Conservation (phyloP, 768 basidiomycete genomes). For the Kwoniella europaea region DNA sequence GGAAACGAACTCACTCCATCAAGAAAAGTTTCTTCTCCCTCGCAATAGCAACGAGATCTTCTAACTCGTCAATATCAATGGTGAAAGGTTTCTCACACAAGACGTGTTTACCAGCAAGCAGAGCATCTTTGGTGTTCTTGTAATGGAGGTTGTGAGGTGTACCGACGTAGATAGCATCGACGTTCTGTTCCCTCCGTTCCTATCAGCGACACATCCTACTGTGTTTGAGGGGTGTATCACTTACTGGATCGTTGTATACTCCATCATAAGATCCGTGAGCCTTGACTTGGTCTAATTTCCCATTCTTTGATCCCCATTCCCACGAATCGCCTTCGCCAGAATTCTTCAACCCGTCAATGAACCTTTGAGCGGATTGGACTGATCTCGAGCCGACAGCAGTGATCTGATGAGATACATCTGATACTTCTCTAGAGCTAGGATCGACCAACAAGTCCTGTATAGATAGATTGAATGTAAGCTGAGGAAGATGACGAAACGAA, state of each 20-base stretch:
- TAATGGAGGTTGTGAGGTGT: constrained; percentile 88
- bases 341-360: constrained; percentile 65
- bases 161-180: constrained; percentile 79
- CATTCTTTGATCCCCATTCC: constrained; percentile 41
- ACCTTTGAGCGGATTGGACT: constrained; percentile 70
- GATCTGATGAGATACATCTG: constrained; percentile 54
- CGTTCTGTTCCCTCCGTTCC: constrained; percentile 59
- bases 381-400: constrained; percentile 77
- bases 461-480: background rate
- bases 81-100: constrained; percentile 90
- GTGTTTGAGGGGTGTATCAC: constrained; percentile 28
- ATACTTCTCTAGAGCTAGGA: constrained; percentile 64
- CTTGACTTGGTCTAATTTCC: constrained; percentile 62
- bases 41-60: constrained; percentile 73
- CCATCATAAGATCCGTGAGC: constrained; percentile 76
- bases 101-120: constrained; percentile 80
- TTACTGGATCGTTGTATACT: constrained; percentile 72
- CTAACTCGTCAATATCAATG: constrained; percentile 73
- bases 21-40: constrained; percentile 80
- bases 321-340: constrained; percentile 49
- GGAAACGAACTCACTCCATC: constrained; percentile 87
- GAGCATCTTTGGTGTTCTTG: constrained; percentile 72
- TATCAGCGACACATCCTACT: background rate
- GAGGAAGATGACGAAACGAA: background rate
- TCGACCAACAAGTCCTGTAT: constrained; percentile 74